Percentiles rank a stretch among this genome's conserved stretches.
Conservation (phyloP, 176 grass and related monocot genomes). For the Hyparrhenia diplandra region DNA sequence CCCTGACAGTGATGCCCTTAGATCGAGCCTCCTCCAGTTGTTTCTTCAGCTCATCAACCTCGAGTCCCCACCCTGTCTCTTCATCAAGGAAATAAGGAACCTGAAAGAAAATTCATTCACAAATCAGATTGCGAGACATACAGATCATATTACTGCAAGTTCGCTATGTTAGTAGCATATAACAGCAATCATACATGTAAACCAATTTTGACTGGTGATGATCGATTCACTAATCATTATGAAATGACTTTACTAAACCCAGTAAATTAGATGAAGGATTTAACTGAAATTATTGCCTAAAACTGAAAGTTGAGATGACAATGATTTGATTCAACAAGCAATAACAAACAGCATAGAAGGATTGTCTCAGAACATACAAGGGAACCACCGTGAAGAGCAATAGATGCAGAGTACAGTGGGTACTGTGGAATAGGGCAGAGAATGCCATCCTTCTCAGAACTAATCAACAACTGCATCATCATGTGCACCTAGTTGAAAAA, state of each 20-base stretch:
- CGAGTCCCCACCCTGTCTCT: constrained; percentile 77
- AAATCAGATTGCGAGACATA: constrained; percentile 16
- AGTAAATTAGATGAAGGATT: background rate
- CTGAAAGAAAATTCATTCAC: constrained; percentile 42
- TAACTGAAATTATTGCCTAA: background rate
- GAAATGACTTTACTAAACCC: constrained; percentile 5
- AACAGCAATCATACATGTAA: background rate
- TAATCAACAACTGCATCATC: constrained; percentile 97
- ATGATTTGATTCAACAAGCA: background rate
- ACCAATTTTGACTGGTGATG: background rate
- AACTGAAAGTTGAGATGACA: background rate
- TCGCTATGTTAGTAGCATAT: background rate
- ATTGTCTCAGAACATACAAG: constrained; percentile 69
- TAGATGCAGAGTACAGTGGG: constrained; percentile 88
- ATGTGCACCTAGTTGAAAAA: constrained; percentile 77
- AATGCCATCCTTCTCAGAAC: constrained; percentile 95
- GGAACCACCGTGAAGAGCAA: constrained; percentile 91
- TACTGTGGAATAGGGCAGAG: constrained; percentile 96
- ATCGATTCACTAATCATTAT: constrained; percentile 9
- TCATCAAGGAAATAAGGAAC: constrained; percentile 88
- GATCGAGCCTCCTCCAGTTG: constrained; percentile 75
- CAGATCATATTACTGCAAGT: background rate
- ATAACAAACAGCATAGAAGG: background rate
- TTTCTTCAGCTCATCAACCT: constrained; percentile 77
- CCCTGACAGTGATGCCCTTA: constrained; percentile 88